Evolutionary conservation across 805 yeast genomes (phyloP).

Genomic region (Geotrichum ghanense): DNA sequence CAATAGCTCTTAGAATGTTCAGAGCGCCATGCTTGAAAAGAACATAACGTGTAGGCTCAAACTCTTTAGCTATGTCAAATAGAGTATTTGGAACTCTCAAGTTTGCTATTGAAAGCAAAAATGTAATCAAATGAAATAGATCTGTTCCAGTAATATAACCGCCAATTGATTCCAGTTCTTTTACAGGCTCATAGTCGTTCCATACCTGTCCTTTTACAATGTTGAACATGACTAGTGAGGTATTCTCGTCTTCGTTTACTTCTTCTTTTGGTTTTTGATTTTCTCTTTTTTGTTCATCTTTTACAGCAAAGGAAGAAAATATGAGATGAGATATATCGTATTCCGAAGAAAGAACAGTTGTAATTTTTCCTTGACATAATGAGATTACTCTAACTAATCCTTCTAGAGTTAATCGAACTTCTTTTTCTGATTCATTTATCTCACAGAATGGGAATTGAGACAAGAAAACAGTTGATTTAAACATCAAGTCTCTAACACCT

Average conservation of each 20-base stretch:
- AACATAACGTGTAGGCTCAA: constrained; percentile 27
- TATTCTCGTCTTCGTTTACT: background rate
- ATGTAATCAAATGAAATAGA: constrained; percentile 35
- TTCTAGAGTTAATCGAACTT: constrained; percentile 26
- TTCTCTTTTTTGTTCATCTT: constrained; percentile 8
- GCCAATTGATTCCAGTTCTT: background rate
- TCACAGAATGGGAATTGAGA: constrained; percentile 37
- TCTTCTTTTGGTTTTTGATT: constrained; percentile 13
- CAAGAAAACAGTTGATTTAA: constrained; percentile 32
- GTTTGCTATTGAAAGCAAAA: constrained; percentile 36
- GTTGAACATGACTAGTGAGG: background rate
- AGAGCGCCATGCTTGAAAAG: constrained; percentile 35
- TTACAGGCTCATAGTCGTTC: background rate
- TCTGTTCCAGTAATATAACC: constrained; percentile 31
- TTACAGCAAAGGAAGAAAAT: constrained; percentile 34
- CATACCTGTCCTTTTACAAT: background rate
- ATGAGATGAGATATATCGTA: constrained; percentile 35
- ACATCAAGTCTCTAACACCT: constrained; percentile 27
- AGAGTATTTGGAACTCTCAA: constrained; percentile 28
- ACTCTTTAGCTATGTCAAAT: constrained; percentile 16
- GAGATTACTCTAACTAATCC: constrained; percentile 36
- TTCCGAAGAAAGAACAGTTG: constrained; percentile 26
- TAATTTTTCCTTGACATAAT: constrained; percentile 34
- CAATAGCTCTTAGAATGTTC: constrained; percentile 39
- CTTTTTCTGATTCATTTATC: constrained; percentile 23